A percentile compares a stretch with the other conserved stretches of the same genome.
Evolutionary conservation across 2,329 filamentous ascomycete species (phyloP).

Genomic region (Neonectria neomacrospora): DNA sequence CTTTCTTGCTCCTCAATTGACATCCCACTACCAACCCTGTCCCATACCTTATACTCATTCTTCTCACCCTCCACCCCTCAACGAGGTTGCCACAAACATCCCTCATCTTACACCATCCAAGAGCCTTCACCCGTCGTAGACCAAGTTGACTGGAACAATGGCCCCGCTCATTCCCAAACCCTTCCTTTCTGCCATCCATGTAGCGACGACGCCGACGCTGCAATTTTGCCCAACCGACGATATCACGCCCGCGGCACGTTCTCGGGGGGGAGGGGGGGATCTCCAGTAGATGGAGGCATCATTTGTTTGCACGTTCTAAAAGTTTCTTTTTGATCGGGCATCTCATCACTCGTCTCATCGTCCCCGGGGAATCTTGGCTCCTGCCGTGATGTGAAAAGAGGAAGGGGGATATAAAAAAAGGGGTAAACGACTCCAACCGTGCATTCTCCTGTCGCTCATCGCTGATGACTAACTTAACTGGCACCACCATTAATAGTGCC

Average conservation of each 20-base stretch:
- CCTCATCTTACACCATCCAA: constrained; percentile 20
- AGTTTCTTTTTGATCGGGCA: constrained; percentile 43
- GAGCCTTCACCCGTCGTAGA: constrained; percentile 16
- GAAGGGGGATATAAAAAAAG: constrained; percentile 44
- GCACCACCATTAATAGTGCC: constrained; percentile 43
- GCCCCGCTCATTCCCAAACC: constrained; percentile 6
- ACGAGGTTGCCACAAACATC: constrained; percentile 14
- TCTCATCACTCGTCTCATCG: constrained; percentile 40
- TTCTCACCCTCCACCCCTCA: background rate
- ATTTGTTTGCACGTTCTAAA: constrained; percentile 46
- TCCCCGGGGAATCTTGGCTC: constrained; percentile 45
- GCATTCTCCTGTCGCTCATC: constrained; percentile 31
- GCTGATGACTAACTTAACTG: constrained; percentile 33
- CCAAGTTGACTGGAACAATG: constrained; percentile 21
- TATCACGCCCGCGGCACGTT: constrained; percentile 43
- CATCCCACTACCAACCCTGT: constrained; percentile 19
- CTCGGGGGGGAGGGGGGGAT: constrained; percentile 30
- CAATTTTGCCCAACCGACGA: constrained; percentile 27
- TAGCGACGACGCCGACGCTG: constrained; percentile 8
- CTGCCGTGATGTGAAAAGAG: constrained; percentile 42
- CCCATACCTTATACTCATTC: constrained; percentile 5
- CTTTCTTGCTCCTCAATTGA: constrained; percentile 26
- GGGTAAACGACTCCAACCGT: constrained; percentile 42
- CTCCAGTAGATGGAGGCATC: constrained; percentile 41
- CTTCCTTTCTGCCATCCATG: constrained; percentile 12